Evolutionary conservation across 2,329 filamentous ascomycete species (phyloP).

Genomic region (Cadophora sp.): DNA sequence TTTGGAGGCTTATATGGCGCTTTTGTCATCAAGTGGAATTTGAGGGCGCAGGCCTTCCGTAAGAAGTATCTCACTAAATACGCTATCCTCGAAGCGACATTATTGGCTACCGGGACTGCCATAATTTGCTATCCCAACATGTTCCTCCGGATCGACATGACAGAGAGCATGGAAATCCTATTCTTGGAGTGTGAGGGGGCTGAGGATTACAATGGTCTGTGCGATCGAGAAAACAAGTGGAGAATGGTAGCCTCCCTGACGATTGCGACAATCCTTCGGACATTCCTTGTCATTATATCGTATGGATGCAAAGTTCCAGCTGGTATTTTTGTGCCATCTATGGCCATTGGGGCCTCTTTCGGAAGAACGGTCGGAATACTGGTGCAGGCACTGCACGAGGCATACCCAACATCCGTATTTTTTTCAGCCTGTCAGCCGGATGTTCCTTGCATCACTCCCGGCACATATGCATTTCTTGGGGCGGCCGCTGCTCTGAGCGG

Average conservation of each 20-base stretch:
- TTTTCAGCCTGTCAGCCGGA: conserved; percentile 91
- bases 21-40: conserved; percentile 97
- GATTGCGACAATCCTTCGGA: conserved; percentile 80
- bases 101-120: conserved; percentile 83
- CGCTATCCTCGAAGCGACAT: conserved; percentile 83
- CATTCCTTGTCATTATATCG: conserved; percentile 89
- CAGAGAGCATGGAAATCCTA: conserved; percentile 97
- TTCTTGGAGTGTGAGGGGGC: conserved; percentile 92
- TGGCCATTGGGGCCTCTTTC: conserved; percentile 96
- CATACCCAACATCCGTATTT: conserved; percentile 81
- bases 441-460: conserved; percentile 94
- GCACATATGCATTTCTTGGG: conserved; percentile 94
- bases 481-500: conserved; percentile 90
- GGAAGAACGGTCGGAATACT: conserved; percentile 93
- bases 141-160: conserved; percentile 97
- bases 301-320: conserved; percentile 98
- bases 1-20: conserved; percentile 96
- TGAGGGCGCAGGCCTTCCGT: conserved; percentile 87
- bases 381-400: conserved; percentile 87
- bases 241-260: conserved; percentile 79
- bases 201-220: conserved; percentile 89
- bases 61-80: conserved; percentile 90
- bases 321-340: conserved; percentile 96
- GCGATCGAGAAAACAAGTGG: conserved; percentile 78
- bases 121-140: conserved; percentile 97